phyloP scores from a whole-genome alignment of 768 basidiomycete genomes.

The Piloderma croceum region DNA sequence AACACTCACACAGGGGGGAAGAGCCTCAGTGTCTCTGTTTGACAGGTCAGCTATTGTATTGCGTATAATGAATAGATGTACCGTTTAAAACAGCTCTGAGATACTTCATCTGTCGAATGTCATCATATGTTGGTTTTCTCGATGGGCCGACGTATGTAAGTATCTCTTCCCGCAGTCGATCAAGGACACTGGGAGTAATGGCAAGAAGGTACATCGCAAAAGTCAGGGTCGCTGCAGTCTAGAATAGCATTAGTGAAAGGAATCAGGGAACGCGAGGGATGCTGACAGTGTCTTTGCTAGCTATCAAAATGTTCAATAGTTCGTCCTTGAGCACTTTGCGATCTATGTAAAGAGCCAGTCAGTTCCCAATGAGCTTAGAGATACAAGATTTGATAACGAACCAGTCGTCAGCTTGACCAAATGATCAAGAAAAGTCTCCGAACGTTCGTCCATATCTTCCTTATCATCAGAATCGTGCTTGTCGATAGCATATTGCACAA shows the following conservation, averaged over 20 bases:
- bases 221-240: constrained; percentile 34
- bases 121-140: constrained; percentile 27
- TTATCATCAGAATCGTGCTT: too few relatives aligned
- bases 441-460: constrained; percentile 11
- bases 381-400: neutral
- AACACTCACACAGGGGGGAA: too few relatives aligned
- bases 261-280: too few relatives aligned
- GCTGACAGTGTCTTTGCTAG: constrained; percentile 27
- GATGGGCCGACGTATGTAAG: constrained; percentile 23
- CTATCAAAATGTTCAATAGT: constrained; percentile 32
- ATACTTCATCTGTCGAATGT: constrained; percentile 34
- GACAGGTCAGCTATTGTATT: too few relatives aligned
- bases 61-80: too few relatives aligned
- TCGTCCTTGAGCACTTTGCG: constrained; percentile 28
- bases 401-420: constrained; percentile 28
- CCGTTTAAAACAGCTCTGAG: constrained; percentile 36
- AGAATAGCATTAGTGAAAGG: neutral
- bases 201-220: constrained; percentile 34
- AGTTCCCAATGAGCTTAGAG: neutral
- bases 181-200: constrained; percentile 31
- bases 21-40: too few relatives aligned
- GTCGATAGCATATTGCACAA: constrained; percentile 1
- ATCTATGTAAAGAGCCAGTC: constrained; percentile 16
- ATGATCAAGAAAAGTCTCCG: constrained; percentile 25
- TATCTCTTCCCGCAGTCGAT: constrained; percentile 36